phyloP scores from a whole-genome alignment of 2,329 filamentous ascomycete genomes.

The Fusarium oligoseptatum region DNA sequence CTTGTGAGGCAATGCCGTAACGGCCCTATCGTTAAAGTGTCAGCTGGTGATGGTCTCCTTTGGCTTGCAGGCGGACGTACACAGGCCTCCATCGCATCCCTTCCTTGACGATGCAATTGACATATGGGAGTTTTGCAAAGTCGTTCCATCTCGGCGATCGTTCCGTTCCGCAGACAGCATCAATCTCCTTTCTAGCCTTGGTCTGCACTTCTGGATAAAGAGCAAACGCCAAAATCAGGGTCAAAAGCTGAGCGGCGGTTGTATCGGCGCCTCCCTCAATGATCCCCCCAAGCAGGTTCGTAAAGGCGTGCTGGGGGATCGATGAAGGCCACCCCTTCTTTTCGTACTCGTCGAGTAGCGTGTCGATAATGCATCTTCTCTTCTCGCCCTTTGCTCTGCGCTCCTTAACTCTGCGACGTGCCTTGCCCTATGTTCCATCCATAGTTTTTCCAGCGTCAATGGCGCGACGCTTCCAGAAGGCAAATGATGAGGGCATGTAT shows the following conservation, averaged over 20 bases:
- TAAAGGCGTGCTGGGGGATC: neutral
- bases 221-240: neutral
- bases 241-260: neutral
- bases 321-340: neutral
- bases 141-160: neutral
- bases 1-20: neutral
- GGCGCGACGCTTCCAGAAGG: neutral
- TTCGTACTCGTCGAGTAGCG: neutral
- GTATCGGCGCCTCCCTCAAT: neutral
- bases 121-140: neutral
- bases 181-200: neutral
- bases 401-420: neutral
- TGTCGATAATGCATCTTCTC: neutral
- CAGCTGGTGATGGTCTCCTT: neutral
- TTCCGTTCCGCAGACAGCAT: neutral
- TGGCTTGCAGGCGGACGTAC: neutral
- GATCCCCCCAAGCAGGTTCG: neutral
- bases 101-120: neutral
- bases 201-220: neutral
- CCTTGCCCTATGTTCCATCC: neutral
- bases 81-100: neutral
- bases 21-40: neutral
- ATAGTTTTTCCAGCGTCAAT: neutral
- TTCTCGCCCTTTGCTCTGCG: neutral
- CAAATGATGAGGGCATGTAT: neutral